phyloP scores from a whole-genome alignment of 2,329 filamentous ascomycete species.

The Fusarium pseudoanthophilum region DNA sequence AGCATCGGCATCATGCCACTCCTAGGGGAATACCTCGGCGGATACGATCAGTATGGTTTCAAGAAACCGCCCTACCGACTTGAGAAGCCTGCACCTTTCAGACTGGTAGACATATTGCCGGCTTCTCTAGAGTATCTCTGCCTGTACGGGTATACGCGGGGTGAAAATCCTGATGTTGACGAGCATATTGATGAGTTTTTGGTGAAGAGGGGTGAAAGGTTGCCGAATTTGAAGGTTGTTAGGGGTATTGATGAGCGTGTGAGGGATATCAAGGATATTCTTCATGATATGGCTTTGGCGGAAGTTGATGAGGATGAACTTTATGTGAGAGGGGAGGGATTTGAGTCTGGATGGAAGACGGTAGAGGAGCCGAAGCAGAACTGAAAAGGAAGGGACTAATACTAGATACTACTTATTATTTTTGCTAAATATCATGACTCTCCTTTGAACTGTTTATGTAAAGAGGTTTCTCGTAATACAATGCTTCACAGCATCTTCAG shows the following conservation, averaged over 20 bases:
- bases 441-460: too few relatives aligned
- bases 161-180: background rate
- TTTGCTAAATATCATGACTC: too few relatives aligned
- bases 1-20: background rate
- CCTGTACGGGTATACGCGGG: background rate
- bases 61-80: background rate
- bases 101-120: background rate
- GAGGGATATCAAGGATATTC: background rate
- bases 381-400: fast-evolving
- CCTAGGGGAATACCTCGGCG: background rate
- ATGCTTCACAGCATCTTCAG: background rate
- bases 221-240: background rate
- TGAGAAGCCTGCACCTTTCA: fast-evolving
- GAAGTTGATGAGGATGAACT: background rate
- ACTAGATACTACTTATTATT: fast-evolving
- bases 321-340: background rate
- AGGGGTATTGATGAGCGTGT: background rate
- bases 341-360: background rate
- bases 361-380: background rate
- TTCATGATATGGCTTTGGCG: background rate
- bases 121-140: background rate
- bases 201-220: background rate
- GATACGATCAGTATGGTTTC: too few relatives aligned
- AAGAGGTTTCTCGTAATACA: too few relatives aligned
- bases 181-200: background rate